Evolutionary conservation across 495 filamentous ascomycete genomes (phyloP).

Genomic region (Coniosporium apollinis): DNA sequence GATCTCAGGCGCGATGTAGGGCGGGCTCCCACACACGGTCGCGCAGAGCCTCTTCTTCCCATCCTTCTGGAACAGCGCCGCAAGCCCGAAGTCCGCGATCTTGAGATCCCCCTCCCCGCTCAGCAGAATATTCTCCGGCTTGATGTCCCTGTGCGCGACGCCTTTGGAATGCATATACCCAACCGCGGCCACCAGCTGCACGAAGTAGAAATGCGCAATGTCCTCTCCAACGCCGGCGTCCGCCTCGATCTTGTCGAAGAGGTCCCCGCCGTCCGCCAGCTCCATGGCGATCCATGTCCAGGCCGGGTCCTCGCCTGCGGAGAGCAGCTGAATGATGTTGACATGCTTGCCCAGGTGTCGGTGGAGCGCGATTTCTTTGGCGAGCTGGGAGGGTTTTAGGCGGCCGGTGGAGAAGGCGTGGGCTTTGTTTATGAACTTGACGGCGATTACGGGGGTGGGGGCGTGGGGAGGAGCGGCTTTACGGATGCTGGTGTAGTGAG

Average conservation of each 20-base stretch:
- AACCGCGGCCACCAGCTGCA: conserved; percentile 76
- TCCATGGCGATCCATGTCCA: conserved; percentile 99
- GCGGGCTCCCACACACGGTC: conserved; percentile 89
- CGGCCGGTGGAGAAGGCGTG: conserved; percentile 80
- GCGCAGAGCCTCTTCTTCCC: conserved; percentile 60
- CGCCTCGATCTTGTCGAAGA: conserved; percentile 98
- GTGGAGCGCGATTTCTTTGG: conserved; percentile 79
- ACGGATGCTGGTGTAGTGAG: conserved; percentile 52
- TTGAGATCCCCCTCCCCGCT: conserved; percentile 77
- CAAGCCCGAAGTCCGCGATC: conserved; percentile 91
- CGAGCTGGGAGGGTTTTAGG: conserved; percentile 72
- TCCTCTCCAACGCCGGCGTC: conserved; percentile 85
- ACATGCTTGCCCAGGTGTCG: conserved; percentile 70
- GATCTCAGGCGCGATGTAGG: conserved; percentile 94
- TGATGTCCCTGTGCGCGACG: conserved; percentile 29
- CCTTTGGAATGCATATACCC: conserved; percentile 73
- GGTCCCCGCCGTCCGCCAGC: conserved; percentile 82
- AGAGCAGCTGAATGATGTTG: conserved; percentile 87
- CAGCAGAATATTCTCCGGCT: conserved; percentile 28
- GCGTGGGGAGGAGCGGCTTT: conserved; percentile 65
- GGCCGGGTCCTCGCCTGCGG: conserved; percentile 65
- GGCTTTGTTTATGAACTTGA: conserved; percentile 96
- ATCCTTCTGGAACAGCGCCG: conserved; percentile 81
- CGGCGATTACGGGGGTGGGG: conserved; percentile 68
- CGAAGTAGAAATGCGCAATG: conserved; percentile 91